Base-by-base conservation (phyloP, 768 basidiomycete species). In the Tylopilus vinaceipallidus region DNA sequence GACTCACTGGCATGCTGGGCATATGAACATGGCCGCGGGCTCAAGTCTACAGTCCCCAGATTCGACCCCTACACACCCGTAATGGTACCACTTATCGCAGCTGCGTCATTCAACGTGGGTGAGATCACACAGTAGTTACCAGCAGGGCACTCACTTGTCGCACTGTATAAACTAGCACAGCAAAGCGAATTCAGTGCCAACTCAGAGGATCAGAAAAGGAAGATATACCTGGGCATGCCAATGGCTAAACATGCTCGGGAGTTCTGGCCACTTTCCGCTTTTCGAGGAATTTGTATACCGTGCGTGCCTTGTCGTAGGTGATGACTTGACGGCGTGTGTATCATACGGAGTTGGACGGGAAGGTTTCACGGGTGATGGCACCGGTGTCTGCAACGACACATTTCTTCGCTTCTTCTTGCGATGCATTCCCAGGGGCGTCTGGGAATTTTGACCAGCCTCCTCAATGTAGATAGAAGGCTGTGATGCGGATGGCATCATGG, bases 61-160 rank as follows among this genome's bases (percentile, higher is more conserved):
- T 12, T 41, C 47, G 33, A 80, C 62, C 14, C 73, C 78, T 23
- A 74, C 72, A 48, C 80, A 81, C 6, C 75, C 80, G 47, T 73
- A 76, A 47, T 81, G 80, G 47, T 76, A 80, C 80, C 79, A 79
- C 47, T 53, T 40, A 2, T 67, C 61, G 45, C 76, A 78, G 6
- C 76, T 77, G 7, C 6, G 40, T 27, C 36, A 5, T 24, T 19
- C 22, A 37, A 22, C 20, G 32, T 42, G 9, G 29, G 34, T 52
- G 19, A 55, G 35, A n/a, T 29, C 11, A 7, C 16, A 22, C 16
- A 8, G 12, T 4, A 20, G 4, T 7, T 26, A 19, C 17, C 10
- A 8, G 17, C 16, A 4, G 20, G n/a, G 0, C 20, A 58, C 71
- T 36, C 41, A 71, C 69, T 55, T 58, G 50, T 72, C 69, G 24